A percentile compares a stretch with the other conserved stretches of the same genome.
These are phyloP conservation scores for Rhizoctonia solani DNA, from an alignment of 1,284 basidiomycete species.

Conservation along the genomic window DNA sequence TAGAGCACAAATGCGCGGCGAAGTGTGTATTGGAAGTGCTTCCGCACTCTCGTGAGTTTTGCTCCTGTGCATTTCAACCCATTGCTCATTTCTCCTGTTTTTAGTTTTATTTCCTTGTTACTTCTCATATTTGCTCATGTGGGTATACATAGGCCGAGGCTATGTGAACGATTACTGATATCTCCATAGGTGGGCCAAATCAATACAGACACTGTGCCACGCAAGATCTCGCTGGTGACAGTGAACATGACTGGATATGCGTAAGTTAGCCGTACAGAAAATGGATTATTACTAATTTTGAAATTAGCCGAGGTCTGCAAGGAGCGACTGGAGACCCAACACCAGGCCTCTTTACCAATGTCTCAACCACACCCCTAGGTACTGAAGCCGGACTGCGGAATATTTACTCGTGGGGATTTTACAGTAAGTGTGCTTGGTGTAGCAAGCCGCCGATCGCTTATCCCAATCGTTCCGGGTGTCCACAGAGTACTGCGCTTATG, in stretches of 20 bases:
- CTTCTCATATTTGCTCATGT: conserved; percentile 40
- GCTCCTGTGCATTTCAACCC: conserved; percentile 11
- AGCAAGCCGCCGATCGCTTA: neutral
- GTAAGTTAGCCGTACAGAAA: conserved; percentile 49
- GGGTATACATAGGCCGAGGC: neutral
- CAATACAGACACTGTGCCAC: conserved; percentile 70
- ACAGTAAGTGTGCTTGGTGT: conserved; percentile 44
- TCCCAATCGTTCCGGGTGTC: neutral
- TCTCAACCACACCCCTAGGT: conserved; percentile 64
- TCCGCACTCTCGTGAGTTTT: conserved; percentile 37
- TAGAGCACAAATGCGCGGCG: conserved; percentile 38
- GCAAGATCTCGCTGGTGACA: conserved; percentile 59
- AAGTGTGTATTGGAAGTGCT: conserved; percentile 38
- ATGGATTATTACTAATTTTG: conserved; percentile 25
- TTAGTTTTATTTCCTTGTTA: conserved; percentile 36
- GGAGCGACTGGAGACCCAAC: conserved; percentile 61
- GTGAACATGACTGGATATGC: conserved; percentile 71
- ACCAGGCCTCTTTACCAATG: conserved; percentile 66
- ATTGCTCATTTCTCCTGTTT: conserved; percentile 14
- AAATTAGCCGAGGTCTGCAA: conserved; percentile 55
- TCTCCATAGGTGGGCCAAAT: conserved; percentile 72
- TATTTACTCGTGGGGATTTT: conserved; percentile 74
- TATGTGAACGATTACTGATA: conserved; percentile 1
- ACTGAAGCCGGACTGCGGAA: conserved; percentile 63
- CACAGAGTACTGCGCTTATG: conserved; percentile 38